Base-by-base conservation (phyloP, 768 basidiomycete species). In the Boletus coccyginus region DNA sequence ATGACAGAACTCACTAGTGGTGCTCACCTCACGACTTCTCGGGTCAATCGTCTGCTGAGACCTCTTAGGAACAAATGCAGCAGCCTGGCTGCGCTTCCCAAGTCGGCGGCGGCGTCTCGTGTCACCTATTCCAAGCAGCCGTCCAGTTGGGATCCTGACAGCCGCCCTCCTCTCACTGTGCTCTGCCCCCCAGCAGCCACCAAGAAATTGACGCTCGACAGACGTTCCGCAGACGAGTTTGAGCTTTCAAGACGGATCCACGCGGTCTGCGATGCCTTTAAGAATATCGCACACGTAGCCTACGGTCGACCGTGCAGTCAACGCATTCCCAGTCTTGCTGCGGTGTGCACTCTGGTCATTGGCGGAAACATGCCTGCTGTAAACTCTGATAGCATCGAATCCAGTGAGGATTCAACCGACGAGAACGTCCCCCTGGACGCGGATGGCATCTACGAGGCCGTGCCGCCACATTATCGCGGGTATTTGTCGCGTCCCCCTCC, bases 221-320 rank as follows among this genome's bases (percentile, higher is more conserved):
- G 69, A 43, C 61, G 68, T 21, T 69, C 64, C 38, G 54, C 67
- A 46, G 73, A 73, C 33, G 73, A 69, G 21, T 62, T 76, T 38
- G 76, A 81, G 51, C 70, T 83, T 32, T 76, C 82, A 10, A 74
- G 74, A 38, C 76, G 71, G 32, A 75, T 85, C 10, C 75, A 82
- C 62, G 80, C 79, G 14, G 75, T 86, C 16, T 73, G 81, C n/a
- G 81, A 81, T 57, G 77, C 78, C 50, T 87, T 83, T 68, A 75
- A 72, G 47, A 81, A 83, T 53, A 65, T 85, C 43, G 70, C 80
- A 4, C 61, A 77, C 36, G 78, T 75, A 32, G 73, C 74, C 11
- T 68, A 64, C 21, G 67, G 58, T 53, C 53, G 45, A 27, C 38
- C 44, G 52, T 53, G 47, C 40, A 35, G 27, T 41, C 61, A 60